Base-by-base conservation (phyloP, 2,329 filamentous ascomycete genomes). In the Epichloe coenophiala region DNA sequence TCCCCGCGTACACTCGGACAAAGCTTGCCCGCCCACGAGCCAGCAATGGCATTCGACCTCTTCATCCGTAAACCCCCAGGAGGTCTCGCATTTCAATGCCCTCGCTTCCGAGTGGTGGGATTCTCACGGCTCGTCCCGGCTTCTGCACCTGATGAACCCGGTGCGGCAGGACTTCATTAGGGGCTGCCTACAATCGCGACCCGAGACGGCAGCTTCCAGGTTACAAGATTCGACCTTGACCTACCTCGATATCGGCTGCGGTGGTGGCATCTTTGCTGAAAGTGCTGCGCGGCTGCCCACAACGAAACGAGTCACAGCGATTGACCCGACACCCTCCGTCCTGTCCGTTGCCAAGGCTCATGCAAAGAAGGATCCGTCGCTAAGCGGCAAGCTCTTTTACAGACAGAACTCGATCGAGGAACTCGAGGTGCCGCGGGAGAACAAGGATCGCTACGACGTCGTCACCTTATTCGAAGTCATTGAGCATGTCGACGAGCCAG, bases 91-190 rank as follows among this genome's bases (percentile, higher is more conserved):
- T 73, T 98, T 98, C 78, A 89, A 89, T 62, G 81, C 82, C 55
- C 87, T 98, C 61, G 93, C 93, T 57, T 87, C 86, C 57, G 84
- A 84, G 60, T 98, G 93, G 93, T 98, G 93, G 93, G 90, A 97
- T 68, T 87, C 91, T 1, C 83, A 95, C 63, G 93, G 93, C 48
- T 84, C 91, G 6, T 96, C 89, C 4, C 82, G 91, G 39, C 81
- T 96, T 52, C 81, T 98, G 2, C 93, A 98, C 68, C 83, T 95
- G 58, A 97, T 98, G 91, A 97, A 98, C 70, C 93, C 93, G 2
- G 80, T 95, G 44, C 89, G 93, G 36, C 90, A 97, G 71, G 83
- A 89, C 68, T 97, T 97, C 69, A 93, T 96, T 65, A 75, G 75
- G 21, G 70, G 72, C 55, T 96, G 91, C 63, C 78, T 84, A 45